Conservation (phyloP, 768 basidiomycete species). For the Suillus placidus region DNA sequence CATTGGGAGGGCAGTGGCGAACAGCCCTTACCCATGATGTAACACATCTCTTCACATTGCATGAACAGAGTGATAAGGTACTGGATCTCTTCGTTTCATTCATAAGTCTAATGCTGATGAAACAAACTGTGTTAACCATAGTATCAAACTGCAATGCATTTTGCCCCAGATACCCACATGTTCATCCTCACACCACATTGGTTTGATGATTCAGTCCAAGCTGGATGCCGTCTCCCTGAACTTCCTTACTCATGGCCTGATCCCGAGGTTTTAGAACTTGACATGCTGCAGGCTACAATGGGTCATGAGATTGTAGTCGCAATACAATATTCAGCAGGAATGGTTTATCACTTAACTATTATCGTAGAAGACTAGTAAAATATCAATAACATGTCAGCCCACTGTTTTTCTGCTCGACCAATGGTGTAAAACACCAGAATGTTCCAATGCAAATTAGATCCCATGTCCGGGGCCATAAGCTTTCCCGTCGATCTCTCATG, state of each 20-base stretch:
- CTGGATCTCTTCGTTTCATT: background rate
- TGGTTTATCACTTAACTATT: too few relatives aligned
- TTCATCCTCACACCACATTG: constrained; percentile 83
- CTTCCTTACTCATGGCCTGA: constrained; percentile 75
- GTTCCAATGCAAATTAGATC: too few relatives aligned
- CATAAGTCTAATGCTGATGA: background rate
- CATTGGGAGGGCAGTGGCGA: constrained; percentile 84
- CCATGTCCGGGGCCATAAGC: too few relatives aligned
- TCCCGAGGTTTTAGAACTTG: constrained; percentile 49
- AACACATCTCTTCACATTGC: constrained; percentile 80
- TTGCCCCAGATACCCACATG: constrained; percentile 58
- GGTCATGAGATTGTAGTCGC: background rate
- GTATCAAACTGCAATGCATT: constrained; percentile 56
- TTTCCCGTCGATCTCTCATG: too few relatives aligned
- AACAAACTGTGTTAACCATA: constrained; percentile 13
- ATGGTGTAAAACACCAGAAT: too few relatives aligned
- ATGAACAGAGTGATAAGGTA: constrained; percentile 53
- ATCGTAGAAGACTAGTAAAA: too few relatives aligned
- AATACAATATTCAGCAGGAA: too few relatives aligned
- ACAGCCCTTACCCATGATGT: constrained; percentile 78
- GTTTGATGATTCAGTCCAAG: constrained; percentile 79
- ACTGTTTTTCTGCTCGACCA: too few relatives aligned
- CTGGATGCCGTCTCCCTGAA: constrained; percentile 57
- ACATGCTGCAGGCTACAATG: constrained; percentile 14
- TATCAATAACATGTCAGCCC: too few relatives aligned